Conservation (phyloP, 345 rosid species). For the Gossypium stocksii region DNA sequence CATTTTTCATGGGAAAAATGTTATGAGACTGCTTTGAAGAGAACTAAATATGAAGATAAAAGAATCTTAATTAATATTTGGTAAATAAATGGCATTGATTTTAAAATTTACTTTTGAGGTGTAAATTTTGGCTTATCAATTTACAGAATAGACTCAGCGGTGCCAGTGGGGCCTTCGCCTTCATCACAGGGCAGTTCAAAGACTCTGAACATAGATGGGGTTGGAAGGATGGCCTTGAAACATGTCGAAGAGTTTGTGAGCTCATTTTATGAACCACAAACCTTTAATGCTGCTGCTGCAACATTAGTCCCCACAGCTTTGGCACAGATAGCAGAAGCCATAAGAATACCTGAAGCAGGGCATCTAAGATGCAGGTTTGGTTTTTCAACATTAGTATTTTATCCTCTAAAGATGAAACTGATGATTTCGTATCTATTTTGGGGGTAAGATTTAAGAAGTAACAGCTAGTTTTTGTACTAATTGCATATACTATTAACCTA, state of each 20-base stretch:
- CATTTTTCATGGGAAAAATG: no score
- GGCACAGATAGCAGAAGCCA: conserved; percentile 79
- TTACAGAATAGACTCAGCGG: conserved; percentile 64
- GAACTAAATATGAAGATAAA: neutral
- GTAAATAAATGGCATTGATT: conserved; percentile 3
- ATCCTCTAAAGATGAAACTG: neutral
- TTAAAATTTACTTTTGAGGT: neutral
- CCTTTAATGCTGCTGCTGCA: conserved; percentile 27
- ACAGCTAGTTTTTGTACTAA: no score
- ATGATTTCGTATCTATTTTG: neutral
- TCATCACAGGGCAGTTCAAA: conserved; percentile 66
- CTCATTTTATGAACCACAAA: neutral
- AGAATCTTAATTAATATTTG: neutral
- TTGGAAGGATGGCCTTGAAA: conserved; percentile 70
- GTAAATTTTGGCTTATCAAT: neutral
- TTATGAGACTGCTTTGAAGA: neutral
- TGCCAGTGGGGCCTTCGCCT: conserved; percentile 41
- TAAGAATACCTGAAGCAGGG: conserved; percentile 91
- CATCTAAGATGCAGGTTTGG: conserved; percentile 88
- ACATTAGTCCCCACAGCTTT: conserved; percentile 72
- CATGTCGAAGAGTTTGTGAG: conserved; percentile 29
- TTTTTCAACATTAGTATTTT: neutral
- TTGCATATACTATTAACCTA: neutral
- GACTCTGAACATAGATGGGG: conserved; percentile 61
- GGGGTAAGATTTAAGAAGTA: neutral